Base-by-base conservation (phyloP, 73 alveolate species). In the Paraurostyla sp. region DNA sequence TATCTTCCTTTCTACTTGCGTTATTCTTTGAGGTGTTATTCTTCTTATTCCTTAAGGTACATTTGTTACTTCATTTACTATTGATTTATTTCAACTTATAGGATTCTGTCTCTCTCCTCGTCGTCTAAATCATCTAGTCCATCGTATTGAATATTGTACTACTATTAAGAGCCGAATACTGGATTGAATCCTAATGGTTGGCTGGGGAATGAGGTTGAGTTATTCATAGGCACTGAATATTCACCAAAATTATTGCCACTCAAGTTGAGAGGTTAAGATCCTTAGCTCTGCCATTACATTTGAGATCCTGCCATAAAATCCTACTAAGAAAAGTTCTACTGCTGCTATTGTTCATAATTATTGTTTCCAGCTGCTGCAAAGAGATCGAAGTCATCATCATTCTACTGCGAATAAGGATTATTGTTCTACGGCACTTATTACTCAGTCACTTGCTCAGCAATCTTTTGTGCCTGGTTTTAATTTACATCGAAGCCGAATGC, bases 21-120 rank as follows among this genome's bases (percentile, higher is more conserved):
- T 36, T 71, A 46, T 69, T 81, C 71, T 36, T 83, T 90, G 18
- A 32, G 58, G 7, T 20, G 23, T 41, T 22, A 16, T 80, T 90
- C 95, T 51, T 90, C 83, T 32, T 90, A 89, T 54, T 90, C 60
- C 48, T 71, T 90, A 45, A 62, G 69, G n/a, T n/a, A 48, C 20
- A 90, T 50, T 23, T n/a, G 6, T 22, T 87, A 49, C 76, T 50
- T 29, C 33, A 59, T 27, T 11, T 49, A 90, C 63, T 65, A 52
- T 46, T 71, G 80, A 38, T 38, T 69, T 9, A 41, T 22, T 65
- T 90, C 89, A 0, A 82, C 92, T 33, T 60, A 38, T 13, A 43
- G 48, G 0, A 89, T 41, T 23, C 62, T 57, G 52, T 62, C 87
- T 41, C 54, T 7, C 65, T 89, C 94, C 54, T 89, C 94, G 23